phyloP scores from a whole-genome alignment of 495 filamentous ascomycete genomes.

The Trichoderma asperelloides region DNA sequence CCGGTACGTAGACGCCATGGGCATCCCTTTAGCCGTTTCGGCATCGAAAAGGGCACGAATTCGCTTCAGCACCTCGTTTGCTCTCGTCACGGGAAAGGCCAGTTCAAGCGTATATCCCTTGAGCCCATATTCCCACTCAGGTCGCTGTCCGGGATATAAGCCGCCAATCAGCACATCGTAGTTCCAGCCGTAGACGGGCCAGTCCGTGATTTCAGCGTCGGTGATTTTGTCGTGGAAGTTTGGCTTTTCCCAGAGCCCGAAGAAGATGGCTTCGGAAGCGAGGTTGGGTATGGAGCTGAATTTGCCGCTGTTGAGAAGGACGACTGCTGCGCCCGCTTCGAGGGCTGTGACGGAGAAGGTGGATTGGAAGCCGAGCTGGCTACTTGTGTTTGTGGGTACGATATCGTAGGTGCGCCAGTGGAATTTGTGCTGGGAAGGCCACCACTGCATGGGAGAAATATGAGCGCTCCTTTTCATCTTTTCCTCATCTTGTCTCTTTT shows the following conservation, averaged over 20 bases:
- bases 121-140: conserved; percentile 41
- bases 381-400: conserved; percentile 27
- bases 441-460: conserved; percentile 28
- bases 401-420: conserved; percentile 43
- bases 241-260: conserved; percentile 33
- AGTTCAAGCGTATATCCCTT: conserved; percentile 39
- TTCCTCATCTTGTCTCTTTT: not conserved
- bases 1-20: conserved; percentile 41
- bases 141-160: conserved; percentile 36
- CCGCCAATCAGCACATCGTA: conserved; percentile 44
- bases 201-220: conserved; percentile 26
- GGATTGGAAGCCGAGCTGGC: conserved; percentile 41
- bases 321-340: conserved; percentile 31
- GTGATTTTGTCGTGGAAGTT: conserved; percentile 44
- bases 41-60: conserved; percentile 37
- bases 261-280: conserved; percentile 39
- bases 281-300: conserved; percentile 39
- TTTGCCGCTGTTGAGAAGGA: conserved; percentile 38
- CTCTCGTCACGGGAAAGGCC: conserved; percentile 38
- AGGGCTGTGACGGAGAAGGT: conserved; percentile 39
- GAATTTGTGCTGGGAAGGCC: conserved; percentile 40
- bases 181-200: conserved; percentile 44
- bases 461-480: not conserved
- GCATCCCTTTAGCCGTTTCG: conserved; percentile 29
- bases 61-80: conserved; percentile 39